Evolutionary conservation across 2,329 filamentous ascomycete genomes (phyloP).

Genomic region (Botrytis squamosa): DNA sequence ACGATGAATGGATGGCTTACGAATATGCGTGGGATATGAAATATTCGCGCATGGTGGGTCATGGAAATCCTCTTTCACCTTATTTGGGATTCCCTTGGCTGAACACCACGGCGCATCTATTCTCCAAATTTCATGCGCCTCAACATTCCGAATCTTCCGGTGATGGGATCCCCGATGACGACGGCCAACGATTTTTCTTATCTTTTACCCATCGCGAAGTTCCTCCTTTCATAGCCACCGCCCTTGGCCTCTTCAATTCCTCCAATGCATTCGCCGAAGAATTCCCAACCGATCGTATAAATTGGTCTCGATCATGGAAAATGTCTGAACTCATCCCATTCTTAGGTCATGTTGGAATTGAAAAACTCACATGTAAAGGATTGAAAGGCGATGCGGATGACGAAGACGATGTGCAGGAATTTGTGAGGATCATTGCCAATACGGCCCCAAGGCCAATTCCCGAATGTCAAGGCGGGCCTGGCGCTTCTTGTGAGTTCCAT

Average conservation of each 20-base stretch:
- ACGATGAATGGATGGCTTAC: constrained; percentile 64
- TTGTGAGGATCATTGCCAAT: constrained; percentile 53
- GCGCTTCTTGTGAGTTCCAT: constrained; percentile 48
- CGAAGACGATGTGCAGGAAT: constrained; percentile 50
- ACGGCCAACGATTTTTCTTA: constrained; percentile 59
- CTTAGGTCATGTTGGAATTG: constrained; percentile 64
- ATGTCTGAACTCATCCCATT: constrained; percentile 64
- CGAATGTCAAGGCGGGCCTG: constrained; percentile 50
- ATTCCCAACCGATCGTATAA: constrained; percentile 62
- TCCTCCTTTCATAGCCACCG: constrained; percentile 64
- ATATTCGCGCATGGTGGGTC: constrained; percentile 66
- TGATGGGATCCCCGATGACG: constrained; percentile 29
- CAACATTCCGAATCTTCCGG: constrained; percentile 18
- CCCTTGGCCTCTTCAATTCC: constrained; percentile 70
- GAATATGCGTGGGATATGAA: constrained; percentile 64
- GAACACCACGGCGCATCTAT: constrained; percentile 51
- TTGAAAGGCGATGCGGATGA: constrained; percentile 51
- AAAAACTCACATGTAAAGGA: constrained; percentile 58
- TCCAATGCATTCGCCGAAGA: constrained; percentile 60
- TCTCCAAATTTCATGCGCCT: constrained; percentile 40
- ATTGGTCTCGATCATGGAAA: constrained; percentile 62
- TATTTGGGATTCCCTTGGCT: constrained; percentile 63
- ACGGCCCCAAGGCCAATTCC: constrained; percentile 50
- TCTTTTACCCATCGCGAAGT: constrained; percentile 67
- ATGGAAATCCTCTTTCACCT: constrained; percentile 57